phyloP scores from a whole-genome alignment of 495 filamentous ascomycete genomes.

The Rusavskia elegans region DNA sequence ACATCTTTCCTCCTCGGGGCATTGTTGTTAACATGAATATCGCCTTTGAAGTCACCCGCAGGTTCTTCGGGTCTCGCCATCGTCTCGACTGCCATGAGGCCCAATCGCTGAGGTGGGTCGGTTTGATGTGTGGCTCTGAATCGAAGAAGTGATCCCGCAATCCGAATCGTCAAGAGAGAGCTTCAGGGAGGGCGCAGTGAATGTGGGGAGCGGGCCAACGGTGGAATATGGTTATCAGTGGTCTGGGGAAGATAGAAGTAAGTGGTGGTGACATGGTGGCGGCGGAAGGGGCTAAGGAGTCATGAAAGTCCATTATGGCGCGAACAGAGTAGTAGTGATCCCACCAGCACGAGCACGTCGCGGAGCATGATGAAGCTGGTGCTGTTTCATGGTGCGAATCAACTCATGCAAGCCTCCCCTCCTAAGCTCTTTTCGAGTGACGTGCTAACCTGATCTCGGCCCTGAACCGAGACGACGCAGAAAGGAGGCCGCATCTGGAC shows the following conservation, averaged over 20 bases:
- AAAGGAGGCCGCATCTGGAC: not conserved
- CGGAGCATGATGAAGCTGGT: not conserved
- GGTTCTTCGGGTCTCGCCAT: not conserved
- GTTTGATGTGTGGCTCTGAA: not conserved
- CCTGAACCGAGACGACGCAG: no score
- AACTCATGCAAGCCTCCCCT: not conserved
- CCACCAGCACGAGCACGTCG: not conserved
- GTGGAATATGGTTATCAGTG: not conserved
- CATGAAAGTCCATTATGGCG: not conserved
- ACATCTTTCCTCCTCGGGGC: constrained; percentile 33
- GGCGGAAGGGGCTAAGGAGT: not conserved
- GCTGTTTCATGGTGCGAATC: not conserved
- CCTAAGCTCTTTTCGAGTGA: no score
- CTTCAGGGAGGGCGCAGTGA: no score
- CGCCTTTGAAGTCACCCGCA: constrained; percentile 7
- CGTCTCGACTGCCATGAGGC: not conserved
- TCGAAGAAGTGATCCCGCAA: not conserved
- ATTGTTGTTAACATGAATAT: constrained; percentile 22
- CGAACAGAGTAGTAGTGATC: not conserved
- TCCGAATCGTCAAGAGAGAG: not conserved
- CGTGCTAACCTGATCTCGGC: no score
- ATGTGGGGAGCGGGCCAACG: not conserved
- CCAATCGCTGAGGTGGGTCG: not conserved
- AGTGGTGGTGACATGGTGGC: not conserved
- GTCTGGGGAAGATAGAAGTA: not conserved